Percentiles rank a stretch among this genome's conserved stretches.
phyloP scores from a whole-genome alignment of 1,284 basidiomycete species.

The Apiotrichum sp. region DNA sequence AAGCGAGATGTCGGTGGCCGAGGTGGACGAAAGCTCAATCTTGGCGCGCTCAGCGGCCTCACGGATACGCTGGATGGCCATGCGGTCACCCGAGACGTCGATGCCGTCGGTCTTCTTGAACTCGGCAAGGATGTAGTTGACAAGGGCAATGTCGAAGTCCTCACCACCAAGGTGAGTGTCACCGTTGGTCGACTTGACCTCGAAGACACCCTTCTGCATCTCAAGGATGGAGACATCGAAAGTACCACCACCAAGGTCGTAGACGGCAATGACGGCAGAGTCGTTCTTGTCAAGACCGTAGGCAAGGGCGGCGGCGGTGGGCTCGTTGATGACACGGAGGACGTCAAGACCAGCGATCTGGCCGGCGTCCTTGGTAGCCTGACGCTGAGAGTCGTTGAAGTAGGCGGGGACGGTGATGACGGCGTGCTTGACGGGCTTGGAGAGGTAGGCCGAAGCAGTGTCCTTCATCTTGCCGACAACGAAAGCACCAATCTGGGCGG shows the following conservation, averaged over 20 bases:
- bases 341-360: constrained; percentile 97
- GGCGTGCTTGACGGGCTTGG: constrained; percentile 89
- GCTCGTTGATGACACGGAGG: constrained; percentile 97
- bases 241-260: constrained; percentile 90
- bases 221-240: constrained; percentile 98
- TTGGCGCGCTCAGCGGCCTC: constrained; percentile 99
- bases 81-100: constrained; percentile 76
- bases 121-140: constrained; percentile 78
- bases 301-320: constrained; percentile 93
- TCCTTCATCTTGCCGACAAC: constrained; percentile 90
- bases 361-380: constrained; percentile 63
- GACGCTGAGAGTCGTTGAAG: constrained; percentile 65
- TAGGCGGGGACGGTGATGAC: constrained; percentile 72
- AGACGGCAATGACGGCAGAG: constrained; percentile 87
- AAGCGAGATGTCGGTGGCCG: constrained; percentile 91
- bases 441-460: constrained; percentile 85
- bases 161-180: constrained; percentile 98
- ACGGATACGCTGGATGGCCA: constrained; percentile 98
- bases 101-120: constrained; percentile 91
- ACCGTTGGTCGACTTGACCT: constrained; percentile 98
- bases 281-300: constrained; percentile 83
- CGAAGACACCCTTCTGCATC: constrained; percentile 99
- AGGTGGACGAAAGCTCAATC: constrained; percentile 90
- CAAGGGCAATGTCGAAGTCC: constrained; percentile 89
- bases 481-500: constrained; percentile 66